Percentiles rank a stretch among this genome's conserved stretches.
Conservation (phyloP, 2,329 filamentous ascomycete genomes). For the Cladophialophora psammophila region DNA sequence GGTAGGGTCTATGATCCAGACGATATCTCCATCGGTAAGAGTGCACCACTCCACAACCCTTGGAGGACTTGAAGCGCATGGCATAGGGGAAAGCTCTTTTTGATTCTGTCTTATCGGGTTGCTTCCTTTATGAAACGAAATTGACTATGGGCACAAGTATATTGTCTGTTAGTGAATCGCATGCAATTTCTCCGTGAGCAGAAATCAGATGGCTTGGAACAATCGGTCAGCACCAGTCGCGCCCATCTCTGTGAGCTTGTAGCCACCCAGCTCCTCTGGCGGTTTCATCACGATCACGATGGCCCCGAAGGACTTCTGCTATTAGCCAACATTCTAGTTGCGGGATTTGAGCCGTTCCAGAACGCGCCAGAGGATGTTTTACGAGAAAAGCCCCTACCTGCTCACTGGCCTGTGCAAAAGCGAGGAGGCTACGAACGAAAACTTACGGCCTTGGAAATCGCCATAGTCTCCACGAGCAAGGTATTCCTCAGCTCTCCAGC, state of each 20-base stretch:
- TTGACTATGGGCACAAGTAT: background rate
- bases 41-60: background rate
- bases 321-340: constrained; percentile 79
- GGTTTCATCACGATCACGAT: constrained; percentile 77
- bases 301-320: constrained; percentile 74
- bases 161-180: background rate
- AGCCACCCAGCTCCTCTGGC: constrained; percentile 76
- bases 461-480: constrained; percentile 82
- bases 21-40: background rate
- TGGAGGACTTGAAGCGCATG: background rate
- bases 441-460: constrained; percentile 79
- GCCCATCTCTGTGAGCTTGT: constrained; percentile 81
- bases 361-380: constrained; percentile 74
- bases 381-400: constrained; percentile 59
- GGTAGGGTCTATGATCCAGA: background rate
- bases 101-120: background rate
- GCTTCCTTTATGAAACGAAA: background rate
- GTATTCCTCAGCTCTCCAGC: constrained; percentile 76
- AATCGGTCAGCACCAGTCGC: constrained; percentile 79
- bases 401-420: constrained; percentile 54
- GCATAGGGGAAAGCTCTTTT: background rate
- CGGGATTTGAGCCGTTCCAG: constrained; percentile 86
- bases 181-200: background rate
- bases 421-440: constrained; percentile 60
- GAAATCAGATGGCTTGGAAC: constrained; percentile 68